Conservation (phyloP, 2,329 filamentous ascomycete species). For the Aspergillus fumigatiaffinis region DNA sequence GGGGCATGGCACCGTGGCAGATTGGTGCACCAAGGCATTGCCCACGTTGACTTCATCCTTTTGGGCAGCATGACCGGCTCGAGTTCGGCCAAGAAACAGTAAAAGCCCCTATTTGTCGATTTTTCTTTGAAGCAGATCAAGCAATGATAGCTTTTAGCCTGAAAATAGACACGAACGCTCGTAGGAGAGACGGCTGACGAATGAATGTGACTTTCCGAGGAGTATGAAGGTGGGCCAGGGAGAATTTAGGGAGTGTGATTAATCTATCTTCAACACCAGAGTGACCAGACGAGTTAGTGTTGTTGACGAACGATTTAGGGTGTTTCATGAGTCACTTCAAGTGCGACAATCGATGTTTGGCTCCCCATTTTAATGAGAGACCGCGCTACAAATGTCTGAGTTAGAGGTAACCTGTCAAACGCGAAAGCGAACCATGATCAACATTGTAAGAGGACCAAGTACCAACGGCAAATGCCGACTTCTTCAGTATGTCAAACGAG, state of each 20-base stretch:
- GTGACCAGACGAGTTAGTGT: not conserved
- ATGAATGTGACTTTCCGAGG: not conserved
- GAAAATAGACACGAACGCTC: not conserved
- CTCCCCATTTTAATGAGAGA: too few species aligned
- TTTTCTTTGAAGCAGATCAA: not conserved
- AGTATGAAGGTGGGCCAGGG: not conserved
- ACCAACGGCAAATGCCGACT: not conserved
- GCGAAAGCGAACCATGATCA: not conserved
- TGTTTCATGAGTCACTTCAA: not conserved
- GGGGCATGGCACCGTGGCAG: not conserved
- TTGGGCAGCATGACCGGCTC: not conserved
- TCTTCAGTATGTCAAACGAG: not conserved
- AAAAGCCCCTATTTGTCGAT: not conserved
- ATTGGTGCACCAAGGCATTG: not conserved
- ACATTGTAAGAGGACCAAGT: not conserved
- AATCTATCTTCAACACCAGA: not conserved
- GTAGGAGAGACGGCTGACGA: not conserved
- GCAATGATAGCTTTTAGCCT: not conserved
- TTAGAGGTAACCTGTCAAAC: not conserved
- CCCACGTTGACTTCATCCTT: not conserved
- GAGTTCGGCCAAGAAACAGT: not conserved
- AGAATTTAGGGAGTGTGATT: not conserved
- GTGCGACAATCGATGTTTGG: not conserved
- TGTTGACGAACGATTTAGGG: not conserved
- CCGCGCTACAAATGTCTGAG: too few species aligned